These are phyloP conservation scores for Tieghemostelium lacteum DNA, from an alignment of 78 protist species.

Conservation along the genomic window DNA sequence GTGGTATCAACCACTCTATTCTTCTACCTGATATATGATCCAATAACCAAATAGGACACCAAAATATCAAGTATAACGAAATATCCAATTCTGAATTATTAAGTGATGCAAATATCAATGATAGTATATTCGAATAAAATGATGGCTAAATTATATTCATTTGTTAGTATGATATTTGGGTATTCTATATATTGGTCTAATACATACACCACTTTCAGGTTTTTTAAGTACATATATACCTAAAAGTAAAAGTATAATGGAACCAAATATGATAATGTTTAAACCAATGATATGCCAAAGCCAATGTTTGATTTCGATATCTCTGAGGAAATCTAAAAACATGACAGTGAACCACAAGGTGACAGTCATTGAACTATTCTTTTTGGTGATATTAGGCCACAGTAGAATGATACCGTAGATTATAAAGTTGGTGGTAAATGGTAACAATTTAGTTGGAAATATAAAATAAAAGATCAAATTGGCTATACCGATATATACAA, in stretches of 20 bases:
- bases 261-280: slow-evolving; percentile 61
- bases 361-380: slow-evolving; percentile 44
- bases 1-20: slow-evolving; percentile 69
- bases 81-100: slow-evolving; percentile 32
- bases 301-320: slow-evolving; percentile 23
- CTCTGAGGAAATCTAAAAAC: slow-evolving; percentile 24
- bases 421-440: slow-evolving; percentile 33
- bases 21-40: slow-evolving; percentile 52
- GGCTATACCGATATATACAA: slow-evolving; percentile 10
- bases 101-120: slow-evolving; percentile 14
- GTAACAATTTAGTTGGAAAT: slow-evolving; percentile 41
- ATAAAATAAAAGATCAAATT: slow-evolving; percentile 58
- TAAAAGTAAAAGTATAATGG: slow-evolving; percentile 30
- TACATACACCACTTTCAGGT: slow-evolving; percentile 67
- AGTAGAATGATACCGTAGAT: slow-evolving; percentile 53
- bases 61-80: slow-evolving; percentile 24
- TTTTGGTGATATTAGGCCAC: slow-evolving; percentile 69
- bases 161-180: too few species aligned
- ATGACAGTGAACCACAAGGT: slow-evolving; percentile 64
- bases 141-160: neutral
- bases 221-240: slow-evolving; percentile 64
- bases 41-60: slow-evolving; percentile 70
- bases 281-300: slow-evolving; percentile 39
- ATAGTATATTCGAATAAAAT: slow-evolving; percentile 5
- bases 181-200: too few species aligned